Conservation (phyloP, 306 rosid genomes). For the Casuarina cunninghamiana region DNA sequence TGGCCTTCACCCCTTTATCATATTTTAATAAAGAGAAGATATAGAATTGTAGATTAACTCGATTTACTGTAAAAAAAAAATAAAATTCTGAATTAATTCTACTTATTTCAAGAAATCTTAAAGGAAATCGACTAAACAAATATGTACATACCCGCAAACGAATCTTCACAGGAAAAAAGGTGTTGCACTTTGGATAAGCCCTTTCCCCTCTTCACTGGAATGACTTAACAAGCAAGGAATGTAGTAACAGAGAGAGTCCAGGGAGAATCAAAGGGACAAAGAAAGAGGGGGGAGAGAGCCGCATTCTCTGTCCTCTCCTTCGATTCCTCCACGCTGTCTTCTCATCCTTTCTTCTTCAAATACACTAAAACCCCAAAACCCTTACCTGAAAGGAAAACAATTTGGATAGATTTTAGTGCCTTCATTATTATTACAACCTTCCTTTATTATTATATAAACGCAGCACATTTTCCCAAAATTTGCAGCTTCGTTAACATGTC, state of each 20-base stretch:
- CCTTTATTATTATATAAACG: slow-evolving; percentile 39
- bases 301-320: background rate
- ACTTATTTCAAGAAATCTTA: no score
- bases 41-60: no score
- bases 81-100: no score
- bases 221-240: slow-evolving; percentile 48
- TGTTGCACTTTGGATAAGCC: slow-evolving; percentile 31
- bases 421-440: slow-evolving; percentile 14
- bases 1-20: no score
- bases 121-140: no score
- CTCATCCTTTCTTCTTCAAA: slow-evolving; percentile 1
- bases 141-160: no score
- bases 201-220: slow-evolving; percentile 29
- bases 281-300: background rate
- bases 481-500: slow-evolving; percentile 19
- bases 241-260: slow-evolving; percentile 36
- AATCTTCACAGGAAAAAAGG: no score
- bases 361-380: slow-evolving; percentile 35
- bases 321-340: background rate
- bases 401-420: slow-evolving; percentile 14
- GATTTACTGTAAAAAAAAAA: no score
- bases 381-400: slow-evolving; percentile 24
- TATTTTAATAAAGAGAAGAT: no score
- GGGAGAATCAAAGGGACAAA: slow-evolving; percentile 27
- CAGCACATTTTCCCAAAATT: slow-evolving; percentile 39